phyloP scores from a whole-genome alignment of 2,329 filamentous ascomycete species.

The Thielaviopsis populi region DNA sequence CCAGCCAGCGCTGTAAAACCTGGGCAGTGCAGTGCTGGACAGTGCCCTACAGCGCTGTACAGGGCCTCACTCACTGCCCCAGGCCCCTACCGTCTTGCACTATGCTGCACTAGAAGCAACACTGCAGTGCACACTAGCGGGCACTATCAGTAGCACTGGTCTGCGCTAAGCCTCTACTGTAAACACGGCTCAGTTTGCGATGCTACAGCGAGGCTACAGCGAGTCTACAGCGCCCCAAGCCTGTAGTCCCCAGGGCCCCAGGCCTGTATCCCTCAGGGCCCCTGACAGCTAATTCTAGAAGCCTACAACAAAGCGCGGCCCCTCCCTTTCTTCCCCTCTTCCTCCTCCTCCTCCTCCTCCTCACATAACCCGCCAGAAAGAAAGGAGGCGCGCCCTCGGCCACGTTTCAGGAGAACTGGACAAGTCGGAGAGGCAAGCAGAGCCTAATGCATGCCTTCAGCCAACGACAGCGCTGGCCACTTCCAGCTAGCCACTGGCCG shows the following conservation, averaged over 20 bases:
- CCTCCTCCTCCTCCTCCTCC: background rate
- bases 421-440: too few species aligned
- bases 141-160: too few species aligned
- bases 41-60: too few species aligned
- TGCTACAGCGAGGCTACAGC: background rate
- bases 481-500: too few species aligned
- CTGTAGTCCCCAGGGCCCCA: background rate
- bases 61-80: too few species aligned
- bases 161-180: too few species aligned
- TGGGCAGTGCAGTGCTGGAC: too few species aligned
- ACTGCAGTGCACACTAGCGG: background rate
- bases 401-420: conserved; percentile 17
- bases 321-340: background rate
- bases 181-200: background rate
- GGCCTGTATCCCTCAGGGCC: too few species aligned
- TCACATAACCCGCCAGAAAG: background rate
- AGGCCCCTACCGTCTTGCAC: too few species aligned
- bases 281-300: conserved; percentile 2
- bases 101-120: too few species aligned
- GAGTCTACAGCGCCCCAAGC: background rate
- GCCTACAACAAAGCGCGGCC: background rate
- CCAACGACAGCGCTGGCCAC: too few species aligned
- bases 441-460: too few species aligned
- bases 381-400: conserved; percentile 15
- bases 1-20: background rate